Percentiles rank a stretch among this genome's conserved stretches.
Conservation (phyloP, 192 early-diverging fungal species). For the Pilaira anomala region DNA sequence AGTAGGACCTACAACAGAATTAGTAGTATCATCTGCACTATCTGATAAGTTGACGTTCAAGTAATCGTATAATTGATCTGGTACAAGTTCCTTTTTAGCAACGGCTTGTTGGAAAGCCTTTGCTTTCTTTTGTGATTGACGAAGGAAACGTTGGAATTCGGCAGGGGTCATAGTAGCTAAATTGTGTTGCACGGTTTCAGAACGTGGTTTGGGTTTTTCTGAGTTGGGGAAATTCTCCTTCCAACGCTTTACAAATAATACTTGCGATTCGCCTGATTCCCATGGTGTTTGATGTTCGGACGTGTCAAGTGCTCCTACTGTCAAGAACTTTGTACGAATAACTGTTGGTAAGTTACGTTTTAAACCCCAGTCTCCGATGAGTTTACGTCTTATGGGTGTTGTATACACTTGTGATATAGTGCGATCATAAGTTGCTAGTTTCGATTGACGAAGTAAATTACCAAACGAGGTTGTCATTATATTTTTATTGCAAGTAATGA, state of each 20-base stretch:
- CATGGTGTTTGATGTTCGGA: constrained; percentile 69
- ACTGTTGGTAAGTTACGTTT: constrained; percentile 71
- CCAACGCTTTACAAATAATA: constrained; percentile 59
- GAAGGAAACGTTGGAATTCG: constrained; percentile 62
- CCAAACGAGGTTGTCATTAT: constrained; percentile 20
- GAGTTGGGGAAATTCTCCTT: constrained; percentile 72
- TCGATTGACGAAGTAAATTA: constrained; percentile 62
- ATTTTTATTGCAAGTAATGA: not conserved
- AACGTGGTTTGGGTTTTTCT: constrained; percentile 42
- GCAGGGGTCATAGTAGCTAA: constrained; percentile 52
- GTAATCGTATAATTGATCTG: constrained; percentile 35
- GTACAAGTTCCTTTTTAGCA: constrained; percentile 23
- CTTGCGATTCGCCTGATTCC: constrained; percentile 58
- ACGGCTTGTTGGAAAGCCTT: constrained; percentile 29
- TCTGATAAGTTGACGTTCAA: constrained; percentile 26
- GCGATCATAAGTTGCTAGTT: constrained; percentile 64
- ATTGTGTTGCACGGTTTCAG: constrained; percentile 43
- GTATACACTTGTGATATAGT: constrained; percentile 71
- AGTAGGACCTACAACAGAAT: constrained; percentile 41
- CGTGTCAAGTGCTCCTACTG: constrained; percentile 60
- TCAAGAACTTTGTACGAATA: constrained; percentile 53
- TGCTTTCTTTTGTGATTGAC: constrained; percentile 46
- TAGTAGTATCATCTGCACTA: constrained; percentile 3
- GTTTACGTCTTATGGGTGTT: constrained; percentile 48
- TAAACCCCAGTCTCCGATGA: constrained; percentile 70